Evolutionary conservation across 148 eudicot species (phyloP).

Genomic region (Spergularia marina): DNA sequence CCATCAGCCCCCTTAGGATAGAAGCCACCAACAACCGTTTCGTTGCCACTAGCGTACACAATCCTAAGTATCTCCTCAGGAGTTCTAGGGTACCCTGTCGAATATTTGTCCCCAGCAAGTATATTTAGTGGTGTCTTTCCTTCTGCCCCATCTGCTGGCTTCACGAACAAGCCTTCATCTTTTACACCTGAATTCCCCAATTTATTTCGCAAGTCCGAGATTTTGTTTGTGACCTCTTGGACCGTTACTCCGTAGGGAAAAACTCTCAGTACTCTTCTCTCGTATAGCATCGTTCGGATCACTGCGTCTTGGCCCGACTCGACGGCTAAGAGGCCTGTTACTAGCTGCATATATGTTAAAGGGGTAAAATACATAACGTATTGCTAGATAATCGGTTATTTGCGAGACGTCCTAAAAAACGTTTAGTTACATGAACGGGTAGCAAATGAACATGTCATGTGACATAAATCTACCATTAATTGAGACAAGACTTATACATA

Average conservation of each 20-base stretch:
- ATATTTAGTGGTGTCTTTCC: slow-evolving; percentile 53
- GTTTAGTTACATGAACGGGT: too few species aligned
- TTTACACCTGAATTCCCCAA: slow-evolving; percentile 53
- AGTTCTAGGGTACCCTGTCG: slow-evolving; percentile 55
- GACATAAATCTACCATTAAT: too few species aligned
- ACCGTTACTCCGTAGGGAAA: slow-evolving; percentile 60
- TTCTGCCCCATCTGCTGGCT: slow-evolving; percentile 40
- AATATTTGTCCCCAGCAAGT: slow-evolving; percentile 55
- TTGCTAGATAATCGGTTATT: too few species aligned
- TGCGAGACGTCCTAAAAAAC: not conserved
- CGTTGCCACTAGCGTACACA: slow-evolving; percentile 58
- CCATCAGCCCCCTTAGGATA: slow-evolving; percentile 77
- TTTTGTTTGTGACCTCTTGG: slow-evolving; percentile 58
- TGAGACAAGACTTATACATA: too few species aligned
- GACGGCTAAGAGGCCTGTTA: slow-evolving; percentile 77
- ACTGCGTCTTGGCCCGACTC: slow-evolving; percentile 95
- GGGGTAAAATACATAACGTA: not conserved
- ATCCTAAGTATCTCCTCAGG: slow-evolving; percentile 75
- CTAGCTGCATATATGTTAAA: slow-evolving; percentile 43
- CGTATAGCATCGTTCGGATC: slow-evolving; percentile 57
- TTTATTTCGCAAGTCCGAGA: slow-evolving; percentile 59
- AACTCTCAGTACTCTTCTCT: slow-evolving; percentile 42
- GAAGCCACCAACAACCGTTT: slow-evolving; percentile 57
- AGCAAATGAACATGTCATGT: too few species aligned
- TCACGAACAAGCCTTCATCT: slow-evolving; percentile 67